These are phyloP conservation scores for Boletus reticuloceps DNA, from an alignment of 768 basidiomycete genomes.

Conservation along the genomic window DNA sequence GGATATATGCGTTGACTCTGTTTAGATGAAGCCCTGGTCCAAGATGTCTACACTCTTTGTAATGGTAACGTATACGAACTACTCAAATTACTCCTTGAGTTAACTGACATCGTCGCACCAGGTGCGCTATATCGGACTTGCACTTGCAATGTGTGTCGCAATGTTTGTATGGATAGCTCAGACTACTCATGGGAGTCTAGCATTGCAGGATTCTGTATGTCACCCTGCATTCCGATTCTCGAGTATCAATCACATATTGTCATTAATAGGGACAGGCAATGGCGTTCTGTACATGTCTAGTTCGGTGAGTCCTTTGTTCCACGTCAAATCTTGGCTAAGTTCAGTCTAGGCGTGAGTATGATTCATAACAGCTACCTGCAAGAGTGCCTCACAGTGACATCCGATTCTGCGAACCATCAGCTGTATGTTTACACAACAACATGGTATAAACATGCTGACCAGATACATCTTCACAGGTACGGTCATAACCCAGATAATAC, in stretches of 20 bases:
- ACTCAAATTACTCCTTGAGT: background rate
- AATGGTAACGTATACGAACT: background rate
- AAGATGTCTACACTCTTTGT: slow-evolving; percentile 8
- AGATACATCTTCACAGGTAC: background rate
- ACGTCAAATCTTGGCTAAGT: background rate
- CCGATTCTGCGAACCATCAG: background rate
- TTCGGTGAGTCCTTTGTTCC: background rate
- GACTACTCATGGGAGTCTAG: slow-evolving; percentile 1
- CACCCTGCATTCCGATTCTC: background rate
- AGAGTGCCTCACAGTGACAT: background rate
- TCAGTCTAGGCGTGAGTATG: slow-evolving; percentile 6
- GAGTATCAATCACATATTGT: background rate
- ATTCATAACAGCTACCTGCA: background rate
- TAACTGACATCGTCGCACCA: background rate
- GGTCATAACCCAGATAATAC: background rate
- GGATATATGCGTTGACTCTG: background rate
- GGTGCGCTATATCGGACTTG: slow-evolving; percentile 10
- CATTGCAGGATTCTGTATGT: background rate
- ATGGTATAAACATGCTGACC: background rate
- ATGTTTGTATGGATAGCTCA: background rate
- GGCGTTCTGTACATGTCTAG: background rate
- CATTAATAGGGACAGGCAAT: background rate
- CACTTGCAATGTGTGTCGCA: slow-evolving; percentile 1
- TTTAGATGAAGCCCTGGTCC: slow-evolving; percentile 13
- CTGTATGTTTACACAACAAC: background rate